A percentile compares a stretch with the other conserved stretches of the same genome.
Conservation (phyloP, 1,284 basidiomycete genomes). For the Ustilago xerochloae region DNA sequence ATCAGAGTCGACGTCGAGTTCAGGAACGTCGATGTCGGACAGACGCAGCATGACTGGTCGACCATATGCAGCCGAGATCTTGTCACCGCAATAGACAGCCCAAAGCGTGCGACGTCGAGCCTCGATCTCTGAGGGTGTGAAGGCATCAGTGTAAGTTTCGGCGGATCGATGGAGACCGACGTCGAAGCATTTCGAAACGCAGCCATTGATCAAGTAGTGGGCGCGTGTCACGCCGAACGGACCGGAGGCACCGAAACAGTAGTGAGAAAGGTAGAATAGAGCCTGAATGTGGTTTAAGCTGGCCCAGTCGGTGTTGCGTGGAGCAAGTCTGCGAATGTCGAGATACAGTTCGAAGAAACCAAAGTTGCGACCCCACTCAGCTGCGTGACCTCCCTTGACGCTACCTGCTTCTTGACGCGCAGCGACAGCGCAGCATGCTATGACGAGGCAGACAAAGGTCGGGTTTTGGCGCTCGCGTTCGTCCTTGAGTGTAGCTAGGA, state of each 20-base stretch:
- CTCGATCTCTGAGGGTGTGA: constrained; percentile 47
- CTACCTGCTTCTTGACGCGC: constrained; percentile 50
- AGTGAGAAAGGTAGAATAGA: constrained; percentile 49
- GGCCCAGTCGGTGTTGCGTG: constrained; percentile 45
- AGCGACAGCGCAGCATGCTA: constrained; percentile 45
- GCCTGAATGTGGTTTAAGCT: constrained; percentile 51
- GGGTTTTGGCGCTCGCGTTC: constrained; percentile 32
- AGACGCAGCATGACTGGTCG: constrained; percentile 46
- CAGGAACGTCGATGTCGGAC: constrained; percentile 49
- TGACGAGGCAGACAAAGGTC: constrained; percentile 48
- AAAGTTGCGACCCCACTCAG: constrained; percentile 42
- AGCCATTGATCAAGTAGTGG: constrained; percentile 52
- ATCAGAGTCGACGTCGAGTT: constrained; percentile 41
- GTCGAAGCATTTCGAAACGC: constrained; percentile 52
- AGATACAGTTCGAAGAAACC: constrained; percentile 51
- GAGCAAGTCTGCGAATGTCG: constrained; percentile 43
- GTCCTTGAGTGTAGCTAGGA: constrained; percentile 46
- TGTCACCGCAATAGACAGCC: constrained; percentile 52
- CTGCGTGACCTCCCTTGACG: constrained; percentile 43
- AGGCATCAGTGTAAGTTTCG: constrained; percentile 51
- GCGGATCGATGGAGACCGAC: constrained; percentile 49
- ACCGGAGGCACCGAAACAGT: constrained; percentile 49
- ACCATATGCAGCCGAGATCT: constrained; percentile 50
- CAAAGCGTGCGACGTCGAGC: constrained; percentile 45
- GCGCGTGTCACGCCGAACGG: constrained; percentile 44